Evolutionary conservation across 208 protist species (phyloP).

Genomic region (Trypanosomatidae sp.): DNA sequence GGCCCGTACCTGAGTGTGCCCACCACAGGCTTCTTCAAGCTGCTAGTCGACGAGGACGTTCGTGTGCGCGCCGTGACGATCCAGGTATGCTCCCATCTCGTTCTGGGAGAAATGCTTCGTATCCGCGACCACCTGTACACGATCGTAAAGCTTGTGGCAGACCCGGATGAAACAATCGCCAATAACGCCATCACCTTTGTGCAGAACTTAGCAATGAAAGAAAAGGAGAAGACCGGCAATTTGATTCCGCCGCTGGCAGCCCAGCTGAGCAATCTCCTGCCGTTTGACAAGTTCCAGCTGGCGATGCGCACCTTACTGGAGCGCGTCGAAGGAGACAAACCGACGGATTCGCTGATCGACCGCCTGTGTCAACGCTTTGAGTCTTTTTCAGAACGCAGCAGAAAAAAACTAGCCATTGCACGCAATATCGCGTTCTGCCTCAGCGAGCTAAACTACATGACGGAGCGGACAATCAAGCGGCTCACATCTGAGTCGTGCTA

Average conservation of each 20-base stretch:
- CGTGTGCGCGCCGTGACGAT: constrained; percentile 88
- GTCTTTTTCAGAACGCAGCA: constrained; percentile 72
- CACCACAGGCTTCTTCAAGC: constrained; percentile 80
- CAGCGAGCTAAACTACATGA: constrained; percentile 79
- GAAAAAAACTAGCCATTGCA: constrained; percentile 65
- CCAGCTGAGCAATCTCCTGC: constrained; percentile 81
- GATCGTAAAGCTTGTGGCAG: constrained; percentile 87
- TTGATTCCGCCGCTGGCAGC: constrained; percentile 84
- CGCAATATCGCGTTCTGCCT: constrained; percentile 88
- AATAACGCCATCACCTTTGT: constrained; percentile 88
- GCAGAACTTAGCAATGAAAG: constrained; percentile 86
- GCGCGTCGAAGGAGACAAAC: constrained; percentile 88
- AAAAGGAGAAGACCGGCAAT: constrained; percentile 89
- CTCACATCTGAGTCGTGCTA: constrained; percentile 85
- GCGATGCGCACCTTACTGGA: constrained; percentile 83
- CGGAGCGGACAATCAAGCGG: constrained; percentile 72
- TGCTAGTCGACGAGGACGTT: constrained; percentile 84
- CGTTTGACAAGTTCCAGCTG: constrained; percentile 80
- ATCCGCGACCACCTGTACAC: constrained; percentile 86
- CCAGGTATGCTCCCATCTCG: constrained; percentile 91
- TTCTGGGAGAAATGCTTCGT: constrained; percentile 90
- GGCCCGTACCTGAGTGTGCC: constrained; percentile 73
- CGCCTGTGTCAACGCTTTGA: constrained; percentile 86
- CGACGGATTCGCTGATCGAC: constrained; percentile 88
- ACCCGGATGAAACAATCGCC: constrained; percentile 83